A percentile compares a stretch with the other conserved stretches of the same genome.
These are phyloP conservation scores for Penicillium palitans DNA, from an alignment of 2,329 filamentous ascomycete species.

Conservation along the genomic window DNA sequence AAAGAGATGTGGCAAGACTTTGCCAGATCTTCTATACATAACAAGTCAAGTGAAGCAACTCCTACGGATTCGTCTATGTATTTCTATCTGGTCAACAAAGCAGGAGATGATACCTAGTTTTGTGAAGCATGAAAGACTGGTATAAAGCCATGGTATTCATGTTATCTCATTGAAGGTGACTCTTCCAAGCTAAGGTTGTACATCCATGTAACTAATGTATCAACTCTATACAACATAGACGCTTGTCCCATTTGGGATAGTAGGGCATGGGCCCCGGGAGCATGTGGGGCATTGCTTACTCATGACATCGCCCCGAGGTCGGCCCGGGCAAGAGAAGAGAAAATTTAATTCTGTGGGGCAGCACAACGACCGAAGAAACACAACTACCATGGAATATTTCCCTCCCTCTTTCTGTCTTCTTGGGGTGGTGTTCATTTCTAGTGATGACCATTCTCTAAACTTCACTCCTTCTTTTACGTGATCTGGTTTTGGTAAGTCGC, in stretches of 20 bases:
- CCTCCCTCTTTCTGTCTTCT: slow-evolving; percentile 19
- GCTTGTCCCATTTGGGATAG: background rate
- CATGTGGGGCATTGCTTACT: background rate
- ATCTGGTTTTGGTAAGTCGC: slow-evolving; percentile 20
- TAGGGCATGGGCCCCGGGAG: background rate
- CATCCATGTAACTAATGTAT: background rate
- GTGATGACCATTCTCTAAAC: slow-evolving; percentile 23
- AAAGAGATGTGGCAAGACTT: background rate
- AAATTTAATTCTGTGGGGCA: slow-evolving; percentile 16
- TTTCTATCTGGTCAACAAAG: slow-evolving; percentile 8
- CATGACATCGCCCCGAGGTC: slow-evolving; percentile 3
- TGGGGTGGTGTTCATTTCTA: slow-evolving; percentile 16
- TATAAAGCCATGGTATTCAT: slow-evolving; percentile 3
- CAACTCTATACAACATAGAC: background rate
- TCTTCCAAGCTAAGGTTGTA: background rate
- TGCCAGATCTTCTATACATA: background rate
- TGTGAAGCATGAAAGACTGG: background rate
- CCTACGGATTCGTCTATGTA: background rate
- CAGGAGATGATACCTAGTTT: background rate
- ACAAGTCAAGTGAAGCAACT: background rate
- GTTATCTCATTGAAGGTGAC: background rate
- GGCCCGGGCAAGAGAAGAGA: slow-evolving; percentile 18
- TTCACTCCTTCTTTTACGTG: slow-evolving; percentile 14
- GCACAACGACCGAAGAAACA: slow-evolving; percentile 19
- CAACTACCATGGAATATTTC: slow-evolving; percentile 21